Percentiles rank a stretch among this genome's conserved stretches.
Conservation (phyloP, 441 rosid species). For the Isatis lusitanica region DNA sequence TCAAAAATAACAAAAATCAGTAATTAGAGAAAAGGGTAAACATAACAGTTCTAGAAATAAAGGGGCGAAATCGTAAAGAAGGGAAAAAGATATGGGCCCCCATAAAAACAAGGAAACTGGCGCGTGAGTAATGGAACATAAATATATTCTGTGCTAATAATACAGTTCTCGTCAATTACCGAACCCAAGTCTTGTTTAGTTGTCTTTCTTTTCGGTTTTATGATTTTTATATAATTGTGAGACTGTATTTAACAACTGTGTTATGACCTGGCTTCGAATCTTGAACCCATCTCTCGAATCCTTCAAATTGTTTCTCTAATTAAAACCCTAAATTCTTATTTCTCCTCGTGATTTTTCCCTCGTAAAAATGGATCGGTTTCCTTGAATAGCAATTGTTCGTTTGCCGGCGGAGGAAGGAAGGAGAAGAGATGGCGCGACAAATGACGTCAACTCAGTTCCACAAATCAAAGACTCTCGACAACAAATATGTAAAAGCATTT, state of each 20-base stretch:
- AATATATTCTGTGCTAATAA: not conserved
- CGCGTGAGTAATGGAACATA: not conserved
- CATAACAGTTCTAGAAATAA: not conserved
- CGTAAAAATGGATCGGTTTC: constrained; percentile 32
- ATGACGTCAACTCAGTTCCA: constrained; percentile 68
- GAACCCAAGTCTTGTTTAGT: not conserved
- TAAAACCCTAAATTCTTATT: constrained; percentile 28
- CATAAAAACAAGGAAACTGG: constrained; percentile 1
- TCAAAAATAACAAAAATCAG: not conserved
- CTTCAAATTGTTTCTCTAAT: not conserved
- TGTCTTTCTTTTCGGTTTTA: not conserved
- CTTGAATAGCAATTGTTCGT: constrained; percentile 22
- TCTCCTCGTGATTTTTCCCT: constrained; percentile 24
- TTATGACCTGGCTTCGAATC: constrained; percentile 19
- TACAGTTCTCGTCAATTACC: not conserved
- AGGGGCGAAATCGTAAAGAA: not conserved
- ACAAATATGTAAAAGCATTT: constrained; percentile 73
- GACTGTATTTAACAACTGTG: not conserved
- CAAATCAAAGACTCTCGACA: constrained; percentile 96
- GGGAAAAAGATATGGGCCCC: not conserved
- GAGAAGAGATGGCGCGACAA: constrained; percentile 71
- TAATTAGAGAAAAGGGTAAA: not conserved
- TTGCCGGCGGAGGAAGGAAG: constrained; percentile 1
- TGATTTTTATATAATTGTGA: not conserved
- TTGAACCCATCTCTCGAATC: constrained; percentile 10